Evolutionary conservation across 2,329 filamentous ascomycete species (phyloP), one percentile per base, ranked within the genome.

Genomic region (Penicillium concentricum): DNA sequence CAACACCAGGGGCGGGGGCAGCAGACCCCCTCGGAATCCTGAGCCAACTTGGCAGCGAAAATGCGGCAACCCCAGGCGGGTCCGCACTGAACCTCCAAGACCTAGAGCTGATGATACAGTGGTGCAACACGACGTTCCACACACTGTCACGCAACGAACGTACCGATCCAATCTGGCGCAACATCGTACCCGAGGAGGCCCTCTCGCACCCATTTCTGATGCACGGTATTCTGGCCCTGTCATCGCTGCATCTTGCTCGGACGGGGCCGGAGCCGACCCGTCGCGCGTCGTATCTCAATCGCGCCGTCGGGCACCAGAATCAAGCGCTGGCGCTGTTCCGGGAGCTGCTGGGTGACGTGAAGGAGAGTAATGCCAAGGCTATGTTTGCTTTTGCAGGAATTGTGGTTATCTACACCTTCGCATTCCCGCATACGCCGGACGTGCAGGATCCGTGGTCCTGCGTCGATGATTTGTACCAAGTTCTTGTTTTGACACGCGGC

Each of bases 71-170:
- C 16, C 16, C 28, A 26, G 8, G 28, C 4, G 49, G 28, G 16
- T 13, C 10, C 63, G 71, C 75, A 34, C 65, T 80, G 9, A 78
- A 80, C 54, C 61, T 81, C 22, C 69, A 76, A 42, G 75, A 81
- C 56, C 65, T 76, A 46, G 79, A 78, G 61, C 71, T 78, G 26
- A 76, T 76, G 61, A 69, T 74, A 62, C 71, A 74, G 18, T 74
- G 72, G 72, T 72, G 69, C 50, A 73, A 71, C 52, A 57, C 69
- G 12, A 76, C 74, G 5, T 72, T 74, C 46, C 54, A 53, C 35
- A 61, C 61, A 1, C 50, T 73, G 10, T 65, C 68, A 3, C 71
- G 71, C 12, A 64, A 63, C 45, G 64, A 68, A 18, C 57, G 43
- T 15, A 73, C 69, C 2, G 71, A 75, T 46, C 58, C 60, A 12